phyloP scores from a whole-genome alignment of 495 filamentous ascomycete species.

The Friedmanniomyces simplex region DNA sequence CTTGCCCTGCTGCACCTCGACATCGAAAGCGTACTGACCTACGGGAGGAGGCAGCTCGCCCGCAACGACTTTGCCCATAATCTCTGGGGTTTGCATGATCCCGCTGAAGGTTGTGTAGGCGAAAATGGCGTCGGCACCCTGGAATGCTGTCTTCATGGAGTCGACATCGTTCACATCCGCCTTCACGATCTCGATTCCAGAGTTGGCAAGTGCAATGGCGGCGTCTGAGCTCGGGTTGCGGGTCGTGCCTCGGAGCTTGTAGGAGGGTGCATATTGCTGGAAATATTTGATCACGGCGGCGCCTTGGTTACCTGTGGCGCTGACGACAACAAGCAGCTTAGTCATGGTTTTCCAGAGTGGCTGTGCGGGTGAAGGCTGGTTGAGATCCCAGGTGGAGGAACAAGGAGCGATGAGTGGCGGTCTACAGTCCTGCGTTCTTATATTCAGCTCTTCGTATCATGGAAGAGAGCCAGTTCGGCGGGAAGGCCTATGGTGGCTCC shows the following conservation, averaged over 20 bases:
- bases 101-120: constrained; percentile 29
- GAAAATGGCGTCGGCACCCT: constrained; percentile 14
- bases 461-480: no score
- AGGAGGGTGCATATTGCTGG: background rate
- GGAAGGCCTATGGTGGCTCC: no score
- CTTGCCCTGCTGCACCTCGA: constrained; percentile 39
- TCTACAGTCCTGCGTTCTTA: no score
- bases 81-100: constrained; percentile 22
- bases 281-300: constrained; percentile 4
- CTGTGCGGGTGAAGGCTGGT: no score
- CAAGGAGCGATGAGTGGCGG: background rate
- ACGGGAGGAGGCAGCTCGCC: constrained; percentile 24
- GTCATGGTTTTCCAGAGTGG: background rate
- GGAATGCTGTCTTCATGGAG: constrained; percentile 3
- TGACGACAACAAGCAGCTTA: constrained; percentile 1
- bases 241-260: constrained; percentile 5
- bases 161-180: constrained; percentile 8
- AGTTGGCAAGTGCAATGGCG: constrained; percentile 18
- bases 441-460: no score
- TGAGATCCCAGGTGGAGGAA: background rate
- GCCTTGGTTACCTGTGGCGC: constrained; percentile 9
- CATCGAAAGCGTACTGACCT: constrained; percentile 37
- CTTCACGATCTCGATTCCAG: constrained; percentile 30
- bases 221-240: constrained; percentile 21
- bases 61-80: constrained; percentile 9